Evolutionary conservation across 140 eudicot genomes (phyloP).

Genomic region (Stevia rebaudiana): DNA sequence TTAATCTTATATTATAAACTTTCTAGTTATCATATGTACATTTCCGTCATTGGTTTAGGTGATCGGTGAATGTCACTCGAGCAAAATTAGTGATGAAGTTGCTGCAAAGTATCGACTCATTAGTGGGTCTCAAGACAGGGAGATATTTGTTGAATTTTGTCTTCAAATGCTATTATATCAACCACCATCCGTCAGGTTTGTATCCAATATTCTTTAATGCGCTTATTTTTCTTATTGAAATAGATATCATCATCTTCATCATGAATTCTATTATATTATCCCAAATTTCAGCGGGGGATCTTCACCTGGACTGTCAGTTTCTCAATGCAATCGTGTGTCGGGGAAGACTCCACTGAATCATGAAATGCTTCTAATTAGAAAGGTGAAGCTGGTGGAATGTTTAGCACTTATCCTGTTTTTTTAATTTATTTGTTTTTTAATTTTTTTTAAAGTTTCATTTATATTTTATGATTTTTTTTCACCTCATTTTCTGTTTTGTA

Average conservation of each 20-base stretch:
- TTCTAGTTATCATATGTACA: conserved; percentile 2
- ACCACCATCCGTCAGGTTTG: conserved; percentile 63
- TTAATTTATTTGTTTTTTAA: too few species aligned
- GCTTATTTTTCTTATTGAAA: not conserved
- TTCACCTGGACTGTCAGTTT: conserved; percentile 78
- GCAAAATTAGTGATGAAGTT: conserved; percentile 53
- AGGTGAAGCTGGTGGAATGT: conserved; percentile 40
- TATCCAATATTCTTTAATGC: conserved; percentile 12
- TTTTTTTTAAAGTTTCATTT: not conserved
- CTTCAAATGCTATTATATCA: conserved; percentile 81
- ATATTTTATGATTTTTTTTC: conserved; percentile 9
- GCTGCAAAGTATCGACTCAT: conserved; percentile 54
- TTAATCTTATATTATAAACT: not conserved
- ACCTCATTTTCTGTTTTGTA: conserved; percentile 23
- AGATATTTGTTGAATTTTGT: conserved; percentile 79
- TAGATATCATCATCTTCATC: conserved; percentile 1
- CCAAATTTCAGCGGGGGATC: conserved; percentile 54
- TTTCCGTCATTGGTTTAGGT: conserved; percentile 47
- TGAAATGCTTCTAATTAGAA: conserved; percentile 49
- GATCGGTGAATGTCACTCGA: conserved; percentile 76
- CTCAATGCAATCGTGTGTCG: conserved; percentile 67
- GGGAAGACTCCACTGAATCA: conserved; percentile 54
- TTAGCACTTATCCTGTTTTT: conserved; percentile 4
- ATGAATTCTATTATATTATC: conserved; percentile 12
- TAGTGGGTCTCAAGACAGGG: conserved; percentile 54